Evolutionary conservation across 1,139 yeast genomes (phyloP), one percentile per base, ranked within the genome.

Genomic region (Debaryomyces sp.): DNA sequence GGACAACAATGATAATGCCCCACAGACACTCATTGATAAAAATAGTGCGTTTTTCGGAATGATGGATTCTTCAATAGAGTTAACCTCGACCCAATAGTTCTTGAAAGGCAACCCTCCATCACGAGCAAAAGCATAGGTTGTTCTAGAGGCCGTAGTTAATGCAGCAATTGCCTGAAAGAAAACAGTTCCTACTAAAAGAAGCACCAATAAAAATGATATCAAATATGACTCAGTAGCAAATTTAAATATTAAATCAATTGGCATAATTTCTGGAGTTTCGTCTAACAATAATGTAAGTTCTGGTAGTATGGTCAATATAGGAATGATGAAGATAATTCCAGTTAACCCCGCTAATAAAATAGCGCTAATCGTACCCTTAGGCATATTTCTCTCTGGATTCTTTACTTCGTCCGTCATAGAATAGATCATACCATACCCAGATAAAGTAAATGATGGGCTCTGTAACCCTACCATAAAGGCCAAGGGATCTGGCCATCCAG

Each of bases 51-150:
- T 84, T 55, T 80, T 83, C 1, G 96, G 96, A 22, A 87, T 84
- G 9, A 69, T 72, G 49, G 73, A 76, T 52, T 79, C 81, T 43
- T 85, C 85, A 10, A 71, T 66, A 2, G 81, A 73, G 54, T 85
- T 85, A 38, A 89, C 89, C 55, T 79, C 78, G 5, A 83, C 78
- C 87, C 91, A 87, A 35, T 78, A 63, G 9, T 78, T 72, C 50
- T 85, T 81, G 56, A 77, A 83, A 0, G 97, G 97, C 43, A 90
- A 70, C 0, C 95, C 96, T 41, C 88, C 91, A 64, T 90, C 97
- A 67, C 97, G 82, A 46, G 96, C 89, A 68, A 90, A 85, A 12
- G 96, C 90, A 71, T 84, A 90, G 1, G 92, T 87, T 32, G 89
- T 84, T 71, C 97, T 82, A 6, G 96, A 88, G 0, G 95, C 92